Evolutionary conservation across 257 asterid genomes (phyloP).

Genomic region (Primulina eburnea): DNA sequence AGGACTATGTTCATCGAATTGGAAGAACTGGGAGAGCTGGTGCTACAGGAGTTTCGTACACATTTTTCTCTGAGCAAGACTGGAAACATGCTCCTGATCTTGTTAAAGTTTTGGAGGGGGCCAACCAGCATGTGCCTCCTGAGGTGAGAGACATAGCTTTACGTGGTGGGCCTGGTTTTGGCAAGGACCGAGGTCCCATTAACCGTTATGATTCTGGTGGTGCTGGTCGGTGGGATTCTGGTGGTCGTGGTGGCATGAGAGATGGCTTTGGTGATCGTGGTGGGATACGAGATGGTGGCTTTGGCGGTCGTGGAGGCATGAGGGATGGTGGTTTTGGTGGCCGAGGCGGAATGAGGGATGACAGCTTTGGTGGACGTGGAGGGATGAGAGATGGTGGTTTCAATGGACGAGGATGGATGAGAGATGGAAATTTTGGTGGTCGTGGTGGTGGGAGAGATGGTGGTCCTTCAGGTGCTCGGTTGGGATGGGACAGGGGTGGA

Average conservation of each 20-base stretch:
- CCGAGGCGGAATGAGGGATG: conserved; percentile 59
- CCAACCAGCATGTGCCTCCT: conserved; percentile 90
- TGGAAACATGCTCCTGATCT: conserved; percentile 91
- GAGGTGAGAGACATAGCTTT: conserved; percentile 75
- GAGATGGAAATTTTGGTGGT: conserved; percentile 51
- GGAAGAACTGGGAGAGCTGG: conserved; percentile 99
- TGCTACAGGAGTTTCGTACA: conserved; percentile 80
- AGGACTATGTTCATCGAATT: conserved; percentile 95
- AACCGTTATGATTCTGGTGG: conserved; percentile 62
- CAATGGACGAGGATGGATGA: conserved; percentile 52
- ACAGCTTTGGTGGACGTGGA: conserved; percentile 57
- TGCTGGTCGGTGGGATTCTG: conserved; percentile 74
- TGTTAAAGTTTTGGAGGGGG: conserved; percentile 81
- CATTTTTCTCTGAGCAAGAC: conserved; percentile 93
- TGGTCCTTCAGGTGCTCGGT: conserved; percentile 48
- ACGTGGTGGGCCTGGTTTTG: conserved; percentile 72
- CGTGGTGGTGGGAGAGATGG: conserved; percentile 63
- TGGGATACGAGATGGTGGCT: conserved; percentile 40
- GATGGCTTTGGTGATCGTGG: conserved; percentile 36
- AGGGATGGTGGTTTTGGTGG: conserved; percentile 67
- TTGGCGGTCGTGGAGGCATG: conserved; percentile 63
- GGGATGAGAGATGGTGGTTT: conserved; percentile 52
- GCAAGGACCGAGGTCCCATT: conserved; percentile 66
- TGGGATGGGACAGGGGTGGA: conserved; percentile 75
- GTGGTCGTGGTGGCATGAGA: conserved; percentile 46